A percentile compares a stretch with the other conserved stretches of the same genome.
These are phyloP conservation scores for Graphium sp. DNA, from an alignment of 2,329 filamentous ascomycete species.

Conservation along the genomic window DNA sequence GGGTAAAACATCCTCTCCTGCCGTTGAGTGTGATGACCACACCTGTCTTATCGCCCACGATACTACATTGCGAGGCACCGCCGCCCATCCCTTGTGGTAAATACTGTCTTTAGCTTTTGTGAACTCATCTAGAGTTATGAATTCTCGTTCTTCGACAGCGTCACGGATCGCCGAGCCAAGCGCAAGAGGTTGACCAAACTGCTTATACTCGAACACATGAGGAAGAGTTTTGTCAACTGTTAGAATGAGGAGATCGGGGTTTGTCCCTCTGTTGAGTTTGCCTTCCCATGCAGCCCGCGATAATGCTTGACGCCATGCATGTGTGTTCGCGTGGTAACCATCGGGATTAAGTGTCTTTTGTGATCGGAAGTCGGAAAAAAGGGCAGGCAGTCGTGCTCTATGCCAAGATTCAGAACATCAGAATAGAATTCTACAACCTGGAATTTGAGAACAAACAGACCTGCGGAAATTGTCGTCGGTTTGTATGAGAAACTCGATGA, in stretches of 20 bases:
- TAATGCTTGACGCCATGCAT: conserved; percentile 63
- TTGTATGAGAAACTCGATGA: conserved; percentile 47
- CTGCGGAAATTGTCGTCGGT: conserved; percentile 45
- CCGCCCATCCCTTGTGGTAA: conserved; percentile 52
- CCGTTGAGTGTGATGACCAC: conserved; percentile 35
- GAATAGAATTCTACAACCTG: neutral
- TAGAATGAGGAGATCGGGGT: conserved; percentile 31
- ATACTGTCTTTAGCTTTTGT: conserved; percentile 48
- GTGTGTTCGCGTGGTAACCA: conserved; percentile 65
- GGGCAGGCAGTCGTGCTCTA: conserved; percentile 63
- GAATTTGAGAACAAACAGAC: conserved; percentile 14
- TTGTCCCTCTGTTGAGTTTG: conserved; percentile 20
- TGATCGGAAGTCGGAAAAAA: conserved; percentile 73
- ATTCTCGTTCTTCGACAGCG: conserved; percentile 48
- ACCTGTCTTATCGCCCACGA: conserved; percentile 61
- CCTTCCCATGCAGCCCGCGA: conserved; percentile 52
- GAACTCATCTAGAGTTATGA: conserved; percentile 59
- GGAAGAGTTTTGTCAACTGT: conserved; percentile 46
- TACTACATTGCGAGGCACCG: conserved; percentile 52
- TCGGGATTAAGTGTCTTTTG: conserved; percentile 67
- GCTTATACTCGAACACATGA: conserved; percentile 53
- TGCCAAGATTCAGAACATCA: conserved; percentile 7
- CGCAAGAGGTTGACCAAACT: conserved; percentile 68
- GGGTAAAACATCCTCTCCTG: conserved; percentile 36
- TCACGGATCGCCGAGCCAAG: conserved; percentile 65